Base-by-base conservation (phyloP, 768 basidiomycete species). In the Neoboletus subvelutipes region DNA sequence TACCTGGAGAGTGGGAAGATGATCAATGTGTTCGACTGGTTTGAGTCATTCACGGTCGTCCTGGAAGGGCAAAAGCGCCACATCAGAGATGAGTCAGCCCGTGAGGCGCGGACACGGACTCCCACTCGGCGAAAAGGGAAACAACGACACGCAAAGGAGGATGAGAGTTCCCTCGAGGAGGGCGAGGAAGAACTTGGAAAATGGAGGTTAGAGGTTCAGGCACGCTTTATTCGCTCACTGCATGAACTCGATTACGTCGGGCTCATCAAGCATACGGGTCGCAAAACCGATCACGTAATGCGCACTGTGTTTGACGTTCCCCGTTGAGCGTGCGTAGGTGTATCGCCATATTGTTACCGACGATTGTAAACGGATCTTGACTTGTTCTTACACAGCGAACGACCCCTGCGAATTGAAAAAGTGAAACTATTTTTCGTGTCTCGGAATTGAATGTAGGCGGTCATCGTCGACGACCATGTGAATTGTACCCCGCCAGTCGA, bases 1-100 rank as follows among this genome's bases (percentile, higher is more conserved):
- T 94, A 92, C 71, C 77, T 86, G 42, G 86, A 92, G 64, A 87
- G 88, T 46, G 90, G 89, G 45, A 86, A 80, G 73, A 81, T 88
- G 82, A 83, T 94, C 71, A 94, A 94, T 66, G 80, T 92, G 2
- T 92, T 89, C 67, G 92, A 94, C 70, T 93, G 91, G 92, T 92
- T 85, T 64, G 85, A 90, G 62, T 81, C 87, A 24, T 94, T 94
- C 69, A 78, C 81, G 33, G 70, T 77, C 22, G 86, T 82, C 33
- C 71, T 93, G 52, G 89, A 90, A 67, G 74, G 73, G 1, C 88
- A 88, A 71, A 70, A 71, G 24, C 56, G 62, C 9, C 61, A 50
- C 11, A 37, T 22, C 22, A 57, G 9, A 26, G 37, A 52, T 1
- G 46, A 28, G 7, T 17, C 15, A 3, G 42, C 51, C 0, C 57